Conservation (phyloP, 2,329 filamentous ascomycete species). For the Daldinia sp. region DNA sequence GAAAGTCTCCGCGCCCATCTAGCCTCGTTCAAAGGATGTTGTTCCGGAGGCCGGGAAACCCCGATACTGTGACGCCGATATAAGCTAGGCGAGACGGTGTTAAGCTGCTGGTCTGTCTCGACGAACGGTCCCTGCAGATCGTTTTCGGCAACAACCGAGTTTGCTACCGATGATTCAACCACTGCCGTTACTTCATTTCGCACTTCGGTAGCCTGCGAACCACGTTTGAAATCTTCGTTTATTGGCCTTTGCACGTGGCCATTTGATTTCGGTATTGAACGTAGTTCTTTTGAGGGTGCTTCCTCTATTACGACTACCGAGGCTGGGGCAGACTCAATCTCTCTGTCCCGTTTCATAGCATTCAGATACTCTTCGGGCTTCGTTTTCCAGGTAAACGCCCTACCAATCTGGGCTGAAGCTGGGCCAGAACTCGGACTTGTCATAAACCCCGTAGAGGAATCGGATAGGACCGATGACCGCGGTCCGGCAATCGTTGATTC, state of each 20-base stretch:
- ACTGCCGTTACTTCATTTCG: constrained; percentile 47
- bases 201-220: constrained; percentile 32
- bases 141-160: constrained; percentile 65
- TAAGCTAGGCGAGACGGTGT: constrained; percentile 58
- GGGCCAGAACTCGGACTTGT: constrained; percentile 47
- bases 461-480: constrained; percentile 49
- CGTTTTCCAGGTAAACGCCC: constrained; percentile 70
- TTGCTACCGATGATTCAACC: constrained; percentile 62
- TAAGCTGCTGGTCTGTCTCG: constrained; percentile 56
- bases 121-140: constrained; percentile 65
- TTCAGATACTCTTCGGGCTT: constrained; percentile 67
- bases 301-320: constrained; percentile 25
- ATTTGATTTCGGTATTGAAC: constrained; percentile 24
- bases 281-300: constrained; percentile 22
- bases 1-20: constrained; percentile 77
- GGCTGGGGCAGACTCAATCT: constrained; percentile 37
- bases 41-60: constrained; percentile 44
- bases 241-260: constrained; percentile 26
- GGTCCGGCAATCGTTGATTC: constrained; percentile 50
- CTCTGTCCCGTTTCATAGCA: constrained; percentile 50
- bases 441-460: constrained; percentile 47
- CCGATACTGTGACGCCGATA: constrained; percentile 69
- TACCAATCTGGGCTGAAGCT: constrained; percentile 51
- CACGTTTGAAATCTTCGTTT: constrained; percentile 37
- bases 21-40: constrained; percentile 58